Evolutionary conservation across 2,329 filamentous ascomycete genomes (phyloP), one percentile per base, ranked within the genome.

Genomic region (Ceratocystis smalleyi): DNA sequence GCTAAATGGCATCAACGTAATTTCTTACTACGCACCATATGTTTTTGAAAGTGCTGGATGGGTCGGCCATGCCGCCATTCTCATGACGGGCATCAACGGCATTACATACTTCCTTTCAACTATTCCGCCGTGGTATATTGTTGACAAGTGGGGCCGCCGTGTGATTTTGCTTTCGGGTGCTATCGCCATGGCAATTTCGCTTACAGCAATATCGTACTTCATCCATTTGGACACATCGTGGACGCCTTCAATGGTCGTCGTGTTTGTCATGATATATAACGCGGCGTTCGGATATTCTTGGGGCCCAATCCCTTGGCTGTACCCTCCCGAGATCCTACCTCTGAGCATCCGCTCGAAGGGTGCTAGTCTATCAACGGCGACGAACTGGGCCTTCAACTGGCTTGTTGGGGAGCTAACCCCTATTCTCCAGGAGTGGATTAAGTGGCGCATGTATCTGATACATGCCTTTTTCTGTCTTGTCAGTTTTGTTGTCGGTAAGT

Each of bases 301-400:
- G 94, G 94, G 94, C 19, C 94, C 94, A 0, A 95, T 99, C 67
- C 94, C 94, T 7, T 99, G 94, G 94, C 79, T 99, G 17, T 97
- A 97, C 74, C 94, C 94, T 15, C 94, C 94, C n/a, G 94, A 99
- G 79, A 99, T 99, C 67, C 80, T 99, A 54, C 94, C 94, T 3
- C 79, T 99, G 67, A 96, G 91, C 78, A 96, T 97, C 72, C 86
- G 94, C 71, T 95, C 92, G 67, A 97, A 97, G 79, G 94, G 94
- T 67, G 92, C 94, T 63, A 96, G 91, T 81, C 76, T 99, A 73
- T 96, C 92, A 67, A 97, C 94, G 1, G 94, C 94, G 19, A 86
- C 91, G 40, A 99, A 99, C 73, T 99, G 94, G 94, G 91, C 92
- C 1, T 96, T 94, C 76, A 99, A 99, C 76, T 99, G 91, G 88